Conservation (phyloP, 2,329 filamentous ascomycete species). For the Calonectria honghensis region DNA sequence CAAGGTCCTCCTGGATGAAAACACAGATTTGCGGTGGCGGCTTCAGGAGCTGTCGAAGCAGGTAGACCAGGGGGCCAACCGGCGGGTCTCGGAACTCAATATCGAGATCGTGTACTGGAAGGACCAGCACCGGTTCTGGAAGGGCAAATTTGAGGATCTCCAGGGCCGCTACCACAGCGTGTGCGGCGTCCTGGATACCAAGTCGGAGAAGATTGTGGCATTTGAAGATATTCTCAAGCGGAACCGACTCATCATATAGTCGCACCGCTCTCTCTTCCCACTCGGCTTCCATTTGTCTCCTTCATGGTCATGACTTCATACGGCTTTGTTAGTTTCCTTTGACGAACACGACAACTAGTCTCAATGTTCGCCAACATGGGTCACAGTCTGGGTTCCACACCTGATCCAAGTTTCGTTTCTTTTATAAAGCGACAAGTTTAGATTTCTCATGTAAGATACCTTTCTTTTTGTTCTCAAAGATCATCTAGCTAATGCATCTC, state of each 20-base stretch:
- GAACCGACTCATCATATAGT: conserved; percentile 54
- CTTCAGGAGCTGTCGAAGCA: conserved; percentile 61
- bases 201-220: conserved; percentile 57
- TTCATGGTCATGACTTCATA: conserved; percentile 3
- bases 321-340: conserved; percentile 32
- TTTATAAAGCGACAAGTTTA: conserved; percentile 17
- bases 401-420: background rate
- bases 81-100: conserved; percentile 58
- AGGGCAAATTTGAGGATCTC: conserved; percentile 55
- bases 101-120: conserved; percentile 61
- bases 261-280: background rate
- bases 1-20: conserved; percentile 60
- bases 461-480: background rate
- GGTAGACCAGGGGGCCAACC: conserved; percentile 56
- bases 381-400: background rate
- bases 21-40: conserved; percentile 58
- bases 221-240: conserved; percentile 61
- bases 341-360: conserved; percentile 20
- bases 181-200: conserved; percentile 54
- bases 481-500: background rate
- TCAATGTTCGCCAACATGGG: background rate
- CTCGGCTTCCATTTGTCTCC: conserved; percentile 6
- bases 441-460: conserved; percentile 14
- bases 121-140: conserved; percentile 57
- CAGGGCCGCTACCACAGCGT: conserved; percentile 56